Base-by-base conservation (phyloP, 495 filamentous ascomycete genomes). In the Amniculicola lignicola region DNA sequence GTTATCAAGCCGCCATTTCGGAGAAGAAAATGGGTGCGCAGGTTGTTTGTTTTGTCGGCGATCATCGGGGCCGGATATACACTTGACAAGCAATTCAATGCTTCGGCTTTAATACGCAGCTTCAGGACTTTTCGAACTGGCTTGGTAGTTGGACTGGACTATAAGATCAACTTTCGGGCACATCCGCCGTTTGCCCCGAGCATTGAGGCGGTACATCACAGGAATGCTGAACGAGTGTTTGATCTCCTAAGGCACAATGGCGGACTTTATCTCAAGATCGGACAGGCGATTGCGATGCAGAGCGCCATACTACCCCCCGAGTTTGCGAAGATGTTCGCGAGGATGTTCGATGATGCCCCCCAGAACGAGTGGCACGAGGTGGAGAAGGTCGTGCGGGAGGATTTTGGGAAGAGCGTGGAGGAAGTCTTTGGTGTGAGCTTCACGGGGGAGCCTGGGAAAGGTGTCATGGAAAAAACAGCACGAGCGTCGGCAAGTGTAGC, bases 241-340 rank as follows among this genome's bases (percentile, higher is more conserved):
- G 75, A 88, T 33, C 74, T 98, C 36, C 77, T 96, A 64, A 77
- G 85, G 15, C 71, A 76, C 23, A 98, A 98, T 78, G 93, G 93
- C 47, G 93, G 93, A 0, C 71, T 98, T 2, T 98, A 98, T 67
- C 77, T 96, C 65, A 98, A 98, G 77, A 96, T 98, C 50, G 93
- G 93, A 2, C 93, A 98, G 76, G 93, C 93, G 5, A 90, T 98
- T 51, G 93, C 92, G 19, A 98, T 96, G 93, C 93, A 98, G 75
- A 90, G 86, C 46, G 92, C 90, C 1, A 82, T 96, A 35, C 69
- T 98, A 44, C 93, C 93, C 11, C 87, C 89, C 5, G 89, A 95
- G 69, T 96, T 96, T 65, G 90, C 95, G 76, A 80, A 81, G 55
- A 96, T 96, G 89, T 98, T 98, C 66, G 77, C 86, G 29, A 79